These are phyloP conservation scores for Babesia ovata DNA, from an alignment of 169 alveolate species.

Conservation along the genomic window DNA sequence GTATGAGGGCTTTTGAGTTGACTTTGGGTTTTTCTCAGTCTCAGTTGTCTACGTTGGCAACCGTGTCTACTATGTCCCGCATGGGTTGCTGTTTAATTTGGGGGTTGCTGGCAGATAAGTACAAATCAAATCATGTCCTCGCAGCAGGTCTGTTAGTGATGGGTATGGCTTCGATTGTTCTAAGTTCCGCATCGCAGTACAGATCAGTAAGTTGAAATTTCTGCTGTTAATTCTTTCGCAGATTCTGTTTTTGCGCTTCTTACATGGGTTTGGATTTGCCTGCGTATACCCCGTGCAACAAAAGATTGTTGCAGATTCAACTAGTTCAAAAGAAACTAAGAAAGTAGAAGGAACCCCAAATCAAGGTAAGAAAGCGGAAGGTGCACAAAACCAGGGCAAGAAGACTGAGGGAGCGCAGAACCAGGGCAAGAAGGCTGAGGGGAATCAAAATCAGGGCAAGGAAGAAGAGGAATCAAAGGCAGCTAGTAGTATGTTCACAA, in stretches of 20 bases:
- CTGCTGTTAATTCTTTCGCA: background rate
- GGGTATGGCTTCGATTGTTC: slow-evolving; percentile 83
- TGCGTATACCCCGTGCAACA: background rate
- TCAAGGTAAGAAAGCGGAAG: no score
- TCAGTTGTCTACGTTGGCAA: slow-evolving; percentile 80
- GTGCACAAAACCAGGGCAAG: no score
- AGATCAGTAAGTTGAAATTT: slow-evolving; percentile 28
- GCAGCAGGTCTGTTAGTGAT: slow-evolving; percentile 81
- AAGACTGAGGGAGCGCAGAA: no score
- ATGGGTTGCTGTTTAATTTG: slow-evolving; percentile 85
- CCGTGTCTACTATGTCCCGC: slow-evolving; percentile 83
- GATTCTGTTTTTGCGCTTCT: background rate
- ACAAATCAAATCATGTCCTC: slow-evolving; percentile 82
- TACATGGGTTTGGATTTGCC: background rate
- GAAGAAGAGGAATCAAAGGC: background rate
- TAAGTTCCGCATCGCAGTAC: slow-evolving; percentile 63
- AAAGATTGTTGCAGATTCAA: background rate
- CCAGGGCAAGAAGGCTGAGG: no score
- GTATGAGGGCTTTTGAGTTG: slow-evolving; percentile 87
- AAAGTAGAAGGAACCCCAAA: no score
- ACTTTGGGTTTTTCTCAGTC: slow-evolving; percentile 84
- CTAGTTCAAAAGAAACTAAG: no score
- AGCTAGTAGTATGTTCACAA: background rate
- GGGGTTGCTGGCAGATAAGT: slow-evolving; percentile 87
- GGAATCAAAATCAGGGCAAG: no score